A percentile compares a stretch with the other conserved stretches of the same genome.
phyloP scores from a whole-genome alignment of 331 rosid species.

The Spiraea crenata region DNA sequence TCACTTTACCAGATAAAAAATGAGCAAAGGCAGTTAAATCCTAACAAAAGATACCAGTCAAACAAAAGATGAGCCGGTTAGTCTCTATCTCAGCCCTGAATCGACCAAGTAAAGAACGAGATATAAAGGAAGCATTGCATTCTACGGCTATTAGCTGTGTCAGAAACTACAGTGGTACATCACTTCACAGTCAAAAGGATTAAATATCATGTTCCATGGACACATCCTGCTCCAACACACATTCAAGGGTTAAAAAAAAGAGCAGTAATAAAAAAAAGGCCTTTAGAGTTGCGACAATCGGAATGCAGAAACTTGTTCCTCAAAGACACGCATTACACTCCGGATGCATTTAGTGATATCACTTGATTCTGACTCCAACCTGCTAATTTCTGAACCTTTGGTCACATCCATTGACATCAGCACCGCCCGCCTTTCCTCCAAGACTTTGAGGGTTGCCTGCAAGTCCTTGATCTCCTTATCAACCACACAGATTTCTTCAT shows the following conservation, averaged over 20 bases:
- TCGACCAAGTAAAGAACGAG: too few relatives aligned
- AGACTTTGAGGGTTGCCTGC: background rate
- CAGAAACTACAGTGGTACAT: background rate
- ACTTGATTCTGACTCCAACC: conserved; percentile 11
- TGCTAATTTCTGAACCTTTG: background rate
- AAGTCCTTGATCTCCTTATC: conserved; percentile 16
- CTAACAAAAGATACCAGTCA: too few relatives aligned
- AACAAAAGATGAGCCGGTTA: too few relatives aligned
- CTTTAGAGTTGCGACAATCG: background rate
- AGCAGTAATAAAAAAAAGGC: background rate
- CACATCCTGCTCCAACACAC: background rate
- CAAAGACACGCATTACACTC: background rate
- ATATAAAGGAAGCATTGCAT: background rate
- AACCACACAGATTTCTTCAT: conserved; percentile 3
- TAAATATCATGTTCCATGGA: background rate
- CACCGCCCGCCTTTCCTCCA: conserved; percentile 9
- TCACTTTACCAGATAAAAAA: background rate
- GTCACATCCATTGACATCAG: background rate
- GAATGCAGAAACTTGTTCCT: background rate
- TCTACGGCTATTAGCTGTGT: background rate
- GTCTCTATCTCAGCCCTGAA: too few relatives aligned
- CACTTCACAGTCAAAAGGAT: background rate
- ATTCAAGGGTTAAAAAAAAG: background rate
- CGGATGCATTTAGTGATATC: conserved; percentile 6
- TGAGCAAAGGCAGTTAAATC: too few relatives aligned